phyloP scores from a whole-genome alignment of 306 rosid species.

The Canavalia ensiformis region DNA sequence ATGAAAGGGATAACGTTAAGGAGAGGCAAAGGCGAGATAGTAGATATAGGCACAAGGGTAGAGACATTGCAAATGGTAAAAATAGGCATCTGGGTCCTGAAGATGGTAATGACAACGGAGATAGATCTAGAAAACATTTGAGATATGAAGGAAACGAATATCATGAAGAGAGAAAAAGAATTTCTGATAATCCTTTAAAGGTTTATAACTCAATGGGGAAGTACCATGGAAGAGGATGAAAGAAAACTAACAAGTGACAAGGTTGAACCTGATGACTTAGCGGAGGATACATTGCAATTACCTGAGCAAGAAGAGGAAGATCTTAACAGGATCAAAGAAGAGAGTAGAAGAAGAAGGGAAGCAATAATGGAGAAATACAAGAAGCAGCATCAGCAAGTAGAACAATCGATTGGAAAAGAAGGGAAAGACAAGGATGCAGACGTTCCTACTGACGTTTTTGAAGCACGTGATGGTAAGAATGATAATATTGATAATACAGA shows the following conservation, averaged over 20 bases:
- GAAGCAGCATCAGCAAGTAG: conserved; percentile 64
- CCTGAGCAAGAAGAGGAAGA: conserved; percentile 96
- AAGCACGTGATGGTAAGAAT: conserved; percentile 54
- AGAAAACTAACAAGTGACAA: conserved; percentile 62
- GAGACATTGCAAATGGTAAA: conserved; percentile 51
- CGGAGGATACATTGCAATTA: conserved; percentile 65
- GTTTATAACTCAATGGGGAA: conserved; percentile 45
- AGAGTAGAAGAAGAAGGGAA: conserved; percentile 85
- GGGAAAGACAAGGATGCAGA: conserved; percentile 59
- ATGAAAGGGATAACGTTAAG: conserved; percentile 55
- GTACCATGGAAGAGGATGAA: conserved; percentile 48
- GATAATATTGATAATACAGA: conserved; percentile 59
- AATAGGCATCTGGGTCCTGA: conserved; percentile 60
- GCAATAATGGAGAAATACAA: conserved; percentile 94
- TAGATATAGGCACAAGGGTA: conserved; percentile 54
- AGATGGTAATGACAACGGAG: conserved; percentile 58
- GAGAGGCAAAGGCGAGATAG: conserved; percentile 69
- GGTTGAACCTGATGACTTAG: conserved; percentile 73
- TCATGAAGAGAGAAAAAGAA: conserved; percentile 52
- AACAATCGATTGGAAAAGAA: conserved; percentile 51
- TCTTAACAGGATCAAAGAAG: conserved; percentile 91
- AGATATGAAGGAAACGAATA: conserved; percentile 64
- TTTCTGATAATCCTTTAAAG: conserved; percentile 45
- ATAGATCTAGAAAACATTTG: conserved; percentile 60
- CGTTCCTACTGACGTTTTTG: conserved; percentile 54